phyloP scores from a whole-genome alignment of 352 stramenopile species.

The Paralagenidium karlingii region DNA sequence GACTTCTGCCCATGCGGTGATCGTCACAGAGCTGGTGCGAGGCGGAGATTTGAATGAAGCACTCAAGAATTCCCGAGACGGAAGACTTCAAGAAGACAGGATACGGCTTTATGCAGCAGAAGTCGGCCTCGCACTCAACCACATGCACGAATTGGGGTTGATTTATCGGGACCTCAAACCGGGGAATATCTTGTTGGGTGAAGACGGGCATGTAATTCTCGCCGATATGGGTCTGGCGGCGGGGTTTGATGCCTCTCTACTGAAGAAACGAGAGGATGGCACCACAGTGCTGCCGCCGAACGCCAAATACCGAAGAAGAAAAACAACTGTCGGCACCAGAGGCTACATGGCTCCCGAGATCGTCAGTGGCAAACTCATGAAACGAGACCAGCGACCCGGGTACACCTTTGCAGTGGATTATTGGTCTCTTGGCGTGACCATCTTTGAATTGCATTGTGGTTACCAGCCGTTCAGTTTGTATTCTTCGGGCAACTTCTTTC shows the following conservation, averaged over 20 bases:
- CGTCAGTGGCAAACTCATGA: slow-evolving; percentile 75
- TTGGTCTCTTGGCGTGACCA: slow-evolving; percentile 73
- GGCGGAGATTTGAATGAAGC: slow-evolving; percentile 67
- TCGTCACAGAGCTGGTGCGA: slow-evolving; percentile 79
- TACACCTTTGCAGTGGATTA: slow-evolving; percentile 72
- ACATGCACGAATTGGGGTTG: slow-evolving; percentile 80
- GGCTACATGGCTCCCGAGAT: slow-evolving; percentile 89
- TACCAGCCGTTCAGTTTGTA: slow-evolving; percentile 74
- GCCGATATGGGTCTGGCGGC: slow-evolving; percentile 80
- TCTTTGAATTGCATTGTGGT: slow-evolving; percentile 83
- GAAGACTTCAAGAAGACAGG: slow-evolving; percentile 62
- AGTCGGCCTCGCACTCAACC: slow-evolving; percentile 73
- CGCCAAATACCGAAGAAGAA: slow-evolving; percentile 47
- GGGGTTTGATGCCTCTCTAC: slow-evolving; percentile 32
- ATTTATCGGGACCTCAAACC: slow-evolving; percentile 85
- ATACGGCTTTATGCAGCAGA: slow-evolving; percentile 75
- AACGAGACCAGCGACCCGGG: slow-evolving; percentile 57
- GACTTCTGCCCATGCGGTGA: slow-evolving; percentile 72
- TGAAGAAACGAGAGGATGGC: slow-evolving; percentile 38
- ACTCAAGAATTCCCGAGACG: slow-evolving; percentile 49
- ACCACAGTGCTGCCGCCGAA: slow-evolving; percentile 34
- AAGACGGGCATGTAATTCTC: slow-evolving; percentile 83
- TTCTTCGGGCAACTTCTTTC: slow-evolving; percentile 57
- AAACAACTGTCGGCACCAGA: slow-evolving; percentile 77
- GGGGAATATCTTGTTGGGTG: slow-evolving; percentile 79